These are phyloP conservation scores for Rosa persica DNA, from an alignment of 306 rosid species.

Conservation along the genomic window DNA sequence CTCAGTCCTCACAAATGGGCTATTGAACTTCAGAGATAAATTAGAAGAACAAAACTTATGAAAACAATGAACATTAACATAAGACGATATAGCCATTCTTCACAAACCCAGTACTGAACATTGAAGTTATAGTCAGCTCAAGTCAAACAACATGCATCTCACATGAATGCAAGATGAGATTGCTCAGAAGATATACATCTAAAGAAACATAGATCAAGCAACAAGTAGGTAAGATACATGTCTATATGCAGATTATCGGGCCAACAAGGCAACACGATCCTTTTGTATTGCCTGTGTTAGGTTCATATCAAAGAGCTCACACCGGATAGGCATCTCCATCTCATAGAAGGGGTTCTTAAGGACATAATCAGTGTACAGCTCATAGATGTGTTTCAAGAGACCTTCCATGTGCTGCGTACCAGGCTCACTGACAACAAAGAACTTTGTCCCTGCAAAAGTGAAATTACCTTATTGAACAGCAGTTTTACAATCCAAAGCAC, in stretches of 20 bases:
- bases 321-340: conserved; percentile 97
- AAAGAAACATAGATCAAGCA: not conserved
- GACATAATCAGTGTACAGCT: conserved; percentile 79
- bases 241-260: too few relatives aligned
- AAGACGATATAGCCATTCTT: not conserved
- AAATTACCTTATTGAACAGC: not conserved
- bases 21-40: not conserved
- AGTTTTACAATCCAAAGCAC: conserved; percentile 9
- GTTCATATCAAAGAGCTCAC: conserved; percentile 88
- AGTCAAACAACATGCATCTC: not conserved
- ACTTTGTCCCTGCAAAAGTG: conserved; percentile 66
- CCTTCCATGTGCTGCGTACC: conserved; percentile 78
- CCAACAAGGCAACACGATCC: conserved; percentile 78
- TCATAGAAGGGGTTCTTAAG: conserved; percentile 96
- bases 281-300: conserved; percentile 72
- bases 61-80: not conserved
- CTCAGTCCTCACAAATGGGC: not conserved
- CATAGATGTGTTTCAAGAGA: conserved; percentile 72
- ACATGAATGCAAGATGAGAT: not conserved
- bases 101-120: not conserved
- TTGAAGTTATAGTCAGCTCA: not conserved
- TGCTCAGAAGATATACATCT: conserved; percentile 5
- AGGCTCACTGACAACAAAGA: conserved; percentile 85
- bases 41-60: not conserved
- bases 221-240: not conserved